Evolutionary conservation across 306 rosid species (phyloP).

Genomic region (Delonix regia): DNA sequence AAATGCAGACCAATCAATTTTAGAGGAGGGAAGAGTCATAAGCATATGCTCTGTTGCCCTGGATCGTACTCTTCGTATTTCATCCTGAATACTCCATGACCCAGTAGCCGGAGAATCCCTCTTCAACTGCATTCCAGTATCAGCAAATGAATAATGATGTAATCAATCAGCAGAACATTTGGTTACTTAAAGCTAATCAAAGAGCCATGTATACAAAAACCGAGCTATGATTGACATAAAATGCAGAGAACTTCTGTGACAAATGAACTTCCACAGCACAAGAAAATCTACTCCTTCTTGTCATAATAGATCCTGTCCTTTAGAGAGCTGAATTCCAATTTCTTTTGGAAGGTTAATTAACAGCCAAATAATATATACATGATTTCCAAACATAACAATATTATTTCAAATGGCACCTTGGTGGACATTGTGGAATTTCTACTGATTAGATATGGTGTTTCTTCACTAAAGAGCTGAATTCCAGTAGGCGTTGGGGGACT

Average conservation of each 20-base stretch:
- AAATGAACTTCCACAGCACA: constrained; percentile 26
- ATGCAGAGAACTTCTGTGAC: constrained; percentile 14
- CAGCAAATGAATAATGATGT: constrained; percentile 27
- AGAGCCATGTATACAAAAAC: not conserved
- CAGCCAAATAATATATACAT: not conserved
- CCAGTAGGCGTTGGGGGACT: constrained; percentile 54
- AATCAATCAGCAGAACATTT: constrained; percentile 27
- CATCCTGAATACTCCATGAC: constrained; percentile 95
- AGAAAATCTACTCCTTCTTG: not conserved
- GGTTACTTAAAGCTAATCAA: constrained; percentile 2
- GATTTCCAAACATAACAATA: constrained; percentile 6
- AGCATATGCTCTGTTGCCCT: constrained; percentile 95
- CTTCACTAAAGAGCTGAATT: constrained; percentile 66
- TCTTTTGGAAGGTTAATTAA: not conserved
- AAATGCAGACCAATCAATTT: constrained; percentile 67
- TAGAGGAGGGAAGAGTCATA: constrained; percentile 70
- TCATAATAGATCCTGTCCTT: not conserved
- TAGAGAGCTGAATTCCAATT: not conserved
- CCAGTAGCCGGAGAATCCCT: constrained; percentile 67
- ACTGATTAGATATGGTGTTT: constrained; percentile 60
- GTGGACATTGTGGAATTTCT: constrained; percentile 56
- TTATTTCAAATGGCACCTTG: constrained; percentile 57
- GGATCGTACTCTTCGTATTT: constrained; percentile 80
- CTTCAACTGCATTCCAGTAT: constrained; percentile 62
- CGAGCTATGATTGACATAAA: constrained; percentile 20